These are phyloP conservation scores for Nicotiana rustica DNA, from an alignment of 305 asterid genomes.

Conservation along the genomic window DNA sequence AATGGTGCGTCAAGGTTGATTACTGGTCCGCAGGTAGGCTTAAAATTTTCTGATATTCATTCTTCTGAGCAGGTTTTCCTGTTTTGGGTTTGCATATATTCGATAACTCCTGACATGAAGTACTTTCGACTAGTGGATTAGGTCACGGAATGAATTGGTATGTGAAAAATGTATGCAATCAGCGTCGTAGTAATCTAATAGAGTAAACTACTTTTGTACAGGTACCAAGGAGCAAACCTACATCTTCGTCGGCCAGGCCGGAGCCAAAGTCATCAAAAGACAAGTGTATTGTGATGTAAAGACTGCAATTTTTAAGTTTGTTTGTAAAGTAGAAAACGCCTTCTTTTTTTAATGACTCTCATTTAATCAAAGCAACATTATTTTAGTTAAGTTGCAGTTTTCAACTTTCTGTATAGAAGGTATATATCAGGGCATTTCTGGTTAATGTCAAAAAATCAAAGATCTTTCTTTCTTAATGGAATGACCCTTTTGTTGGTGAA, in stretches of 20 bases:
- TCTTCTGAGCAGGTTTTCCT: not conserved
- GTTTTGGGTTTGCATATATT: not conserved
- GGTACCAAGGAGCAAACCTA: constrained; percentile 60
- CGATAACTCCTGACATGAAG: not conserved
- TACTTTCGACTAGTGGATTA: not conserved
- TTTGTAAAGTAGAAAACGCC: constrained; percentile 23
- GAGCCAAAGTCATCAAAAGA: constrained; percentile 73
- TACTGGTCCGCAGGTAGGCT: constrained; percentile 85
- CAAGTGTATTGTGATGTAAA: constrained; percentile 76
- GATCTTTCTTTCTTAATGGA: not conserved
- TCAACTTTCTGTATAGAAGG: constrained; percentile 21
- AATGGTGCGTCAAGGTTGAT: constrained; percentile 63
- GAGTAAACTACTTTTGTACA: constrained; percentile 42
- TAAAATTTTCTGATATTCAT: constrained; percentile 29
- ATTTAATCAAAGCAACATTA: constrained; percentile 11
- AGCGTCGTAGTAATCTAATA: not conserved
- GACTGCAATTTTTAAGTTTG: not conserved
- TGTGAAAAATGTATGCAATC: not conserved
- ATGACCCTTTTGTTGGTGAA: too few species aligned
- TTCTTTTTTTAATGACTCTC: constrained; percentile 28
- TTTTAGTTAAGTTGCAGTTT: constrained; percentile 12
- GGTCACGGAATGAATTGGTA: not conserved
- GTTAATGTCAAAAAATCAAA: not conserved
- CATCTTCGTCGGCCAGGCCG: constrained; percentile 58
- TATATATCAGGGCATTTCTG: constrained; percentile 27